A percentile compares a stretch with the other conserved stretches of the same genome.
phyloP scores from a whole-genome alignment of 2,329 filamentous ascomycete species.

The Colletotrichum cereale region DNA sequence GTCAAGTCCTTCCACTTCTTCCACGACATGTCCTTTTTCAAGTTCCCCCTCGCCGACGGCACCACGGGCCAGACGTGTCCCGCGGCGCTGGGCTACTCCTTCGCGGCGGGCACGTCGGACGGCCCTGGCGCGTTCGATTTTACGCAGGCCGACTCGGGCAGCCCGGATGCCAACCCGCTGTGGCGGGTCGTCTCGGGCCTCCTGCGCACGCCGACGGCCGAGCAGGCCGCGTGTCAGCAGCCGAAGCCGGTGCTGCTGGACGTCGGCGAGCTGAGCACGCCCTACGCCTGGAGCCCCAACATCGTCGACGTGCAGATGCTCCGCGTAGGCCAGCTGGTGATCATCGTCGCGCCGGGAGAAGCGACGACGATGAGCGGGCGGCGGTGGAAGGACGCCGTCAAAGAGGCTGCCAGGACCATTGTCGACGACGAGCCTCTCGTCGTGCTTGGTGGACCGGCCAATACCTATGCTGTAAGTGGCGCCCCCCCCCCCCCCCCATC shows the following conservation, averaged over 20 bases:
- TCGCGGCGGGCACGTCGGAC: constrained; percentile 92
- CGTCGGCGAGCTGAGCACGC: constrained; percentile 81
- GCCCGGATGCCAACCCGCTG: constrained; percentile 77
- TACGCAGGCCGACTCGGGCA: constrained; percentile 83
- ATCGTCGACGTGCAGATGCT: constrained; percentile 90
- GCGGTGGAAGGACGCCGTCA: constrained; percentile 82
- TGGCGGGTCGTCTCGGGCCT: constrained; percentile 83
- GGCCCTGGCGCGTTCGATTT: constrained; percentile 94
- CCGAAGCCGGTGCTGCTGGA: constrained; percentile 90
- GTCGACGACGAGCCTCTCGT: constrained; percentile 73
- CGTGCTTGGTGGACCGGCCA: constrained; percentile 88
- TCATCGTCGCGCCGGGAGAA: constrained; percentile 88
- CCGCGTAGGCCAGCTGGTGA: constrained; percentile 85
- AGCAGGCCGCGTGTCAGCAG: constrained; percentile 81
- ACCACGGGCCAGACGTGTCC: constrained; percentile 81
- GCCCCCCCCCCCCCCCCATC: too few species aligned
- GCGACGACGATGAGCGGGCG: constrained; percentile 93
- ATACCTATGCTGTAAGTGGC: constrained; percentile 75
- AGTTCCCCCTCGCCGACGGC: constrained; percentile 80
- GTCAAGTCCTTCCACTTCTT: constrained; percentile 90
- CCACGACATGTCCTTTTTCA: constrained; percentile 82
- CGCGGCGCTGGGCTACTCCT: constrained; percentile 90
- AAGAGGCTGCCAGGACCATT: constrained; percentile 61
- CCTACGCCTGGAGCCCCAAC: constrained; percentile 92
- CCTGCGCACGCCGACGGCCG: constrained; percentile 76